A percentile compares a stretch with the other conserved stretches of the same genome.
These are phyloP conservation scores for Blastomyces gilchristii DNA, from an alignment of 2,329 filamentous ascomycete species.

Conservation along the genomic window DNA sequence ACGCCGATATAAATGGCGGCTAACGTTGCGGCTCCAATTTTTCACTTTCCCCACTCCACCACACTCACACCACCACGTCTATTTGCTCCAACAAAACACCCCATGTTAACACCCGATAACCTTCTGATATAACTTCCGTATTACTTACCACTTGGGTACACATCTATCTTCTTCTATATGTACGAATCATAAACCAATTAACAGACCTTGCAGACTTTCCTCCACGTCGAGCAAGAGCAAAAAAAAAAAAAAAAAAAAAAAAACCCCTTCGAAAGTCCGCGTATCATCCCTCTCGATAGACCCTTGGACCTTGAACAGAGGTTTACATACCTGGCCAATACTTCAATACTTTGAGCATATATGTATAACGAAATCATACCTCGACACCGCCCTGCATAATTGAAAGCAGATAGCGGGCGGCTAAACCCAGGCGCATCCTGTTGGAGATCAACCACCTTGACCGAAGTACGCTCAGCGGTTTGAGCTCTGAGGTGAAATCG, in stretches of 20 bases:
- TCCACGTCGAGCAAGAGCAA: too few species aligned
- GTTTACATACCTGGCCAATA: neutral
- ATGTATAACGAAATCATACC: neutral
- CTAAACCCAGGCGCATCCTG: neutral
- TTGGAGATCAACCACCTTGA: neutral
- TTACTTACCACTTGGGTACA: too few species aligned
- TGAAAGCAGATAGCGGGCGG: neutral
- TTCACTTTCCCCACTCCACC: neutral
- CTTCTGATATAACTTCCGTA: neutral
- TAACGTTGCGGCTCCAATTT: neutral
- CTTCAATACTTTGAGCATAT: neutral
- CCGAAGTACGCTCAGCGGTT: neutral
- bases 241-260: neutral
- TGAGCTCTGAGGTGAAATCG: neutral
- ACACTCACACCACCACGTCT: neutral
- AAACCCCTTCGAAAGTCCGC: neutral
- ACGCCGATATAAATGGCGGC: too few species aligned
- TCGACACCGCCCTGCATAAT: neutral
- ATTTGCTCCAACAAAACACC: neutral
- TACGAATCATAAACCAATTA: neutral
- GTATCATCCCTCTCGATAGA: neutral
- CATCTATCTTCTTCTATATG: neutral
- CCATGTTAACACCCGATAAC: neutral
- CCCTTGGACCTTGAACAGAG: neutral
- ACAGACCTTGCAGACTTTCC: neutral